phyloP scores from a whole-genome alignment of 352 stramenopile species.

The Pythium brassicae region DNA sequence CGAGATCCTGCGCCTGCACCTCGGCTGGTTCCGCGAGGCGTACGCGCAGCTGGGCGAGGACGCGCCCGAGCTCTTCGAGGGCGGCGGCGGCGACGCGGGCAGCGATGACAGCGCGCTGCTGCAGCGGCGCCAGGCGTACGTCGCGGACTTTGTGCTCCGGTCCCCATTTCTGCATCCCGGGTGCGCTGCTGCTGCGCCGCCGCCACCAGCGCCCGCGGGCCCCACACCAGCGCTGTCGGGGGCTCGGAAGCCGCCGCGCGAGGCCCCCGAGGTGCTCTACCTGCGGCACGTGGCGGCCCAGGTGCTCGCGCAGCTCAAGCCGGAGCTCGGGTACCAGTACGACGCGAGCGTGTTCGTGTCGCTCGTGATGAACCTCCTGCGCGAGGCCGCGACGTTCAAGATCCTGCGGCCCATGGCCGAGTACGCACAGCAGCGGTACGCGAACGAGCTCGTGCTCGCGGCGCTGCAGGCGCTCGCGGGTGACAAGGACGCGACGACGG shows the following conservation, averaged over 20 bases:
- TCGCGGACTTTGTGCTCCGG: constrained; percentile 47
- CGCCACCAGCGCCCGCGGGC: constrained; percentile 1
- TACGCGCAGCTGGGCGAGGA: constrained; percentile 64
- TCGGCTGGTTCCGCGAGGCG: constrained; percentile 76
- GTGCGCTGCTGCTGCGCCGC: constrained; percentile 25
- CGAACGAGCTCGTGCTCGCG: constrained; percentile 58
- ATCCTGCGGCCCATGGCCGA: constrained; percentile 63
- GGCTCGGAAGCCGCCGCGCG: constrained; percentile 20
- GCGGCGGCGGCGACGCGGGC: constrained; percentile 15
- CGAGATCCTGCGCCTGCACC: constrained; percentile 63
- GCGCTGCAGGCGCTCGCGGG: constrained; percentile 27
- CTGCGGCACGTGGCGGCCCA: constrained; percentile 65
- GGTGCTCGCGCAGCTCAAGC: constrained; percentile 57
- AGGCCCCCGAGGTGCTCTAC: constrained; percentile 51
- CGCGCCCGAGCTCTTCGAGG: constrained; percentile 49
- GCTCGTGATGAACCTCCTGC: constrained; percentile 59
- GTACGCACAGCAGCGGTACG: constrained; percentile 63
- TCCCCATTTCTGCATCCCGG: constrained; percentile 66
- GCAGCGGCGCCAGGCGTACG: constrained; percentile 46
- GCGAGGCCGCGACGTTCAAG: constrained; percentile 59
- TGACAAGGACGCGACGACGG: constrained; percentile 21
- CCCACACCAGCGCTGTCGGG: not conserved
- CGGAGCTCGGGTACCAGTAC: constrained; percentile 48
- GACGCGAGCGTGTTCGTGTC: constrained; percentile 62
- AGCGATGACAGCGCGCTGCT: constrained; percentile 34